These are phyloP conservation scores for Thielaviopsis populi DNA, from an alignment of 2,329 filamentous ascomycete genomes.

Conservation along the genomic window DNA sequence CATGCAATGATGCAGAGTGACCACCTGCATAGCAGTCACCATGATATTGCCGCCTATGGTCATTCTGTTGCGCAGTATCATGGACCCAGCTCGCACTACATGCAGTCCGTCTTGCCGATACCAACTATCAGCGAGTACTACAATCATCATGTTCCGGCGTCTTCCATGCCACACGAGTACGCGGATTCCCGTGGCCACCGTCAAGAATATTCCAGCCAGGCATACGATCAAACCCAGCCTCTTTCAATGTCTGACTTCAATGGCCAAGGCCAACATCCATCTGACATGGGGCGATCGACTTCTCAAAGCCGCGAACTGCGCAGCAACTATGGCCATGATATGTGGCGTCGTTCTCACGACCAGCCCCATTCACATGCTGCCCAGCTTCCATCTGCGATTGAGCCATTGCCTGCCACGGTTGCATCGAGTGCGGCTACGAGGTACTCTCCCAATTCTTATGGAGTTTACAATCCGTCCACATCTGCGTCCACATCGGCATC, in stretches of 20 bases:
- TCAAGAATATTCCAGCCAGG: conserved; percentile 66
- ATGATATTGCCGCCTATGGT: conserved; percentile 80
- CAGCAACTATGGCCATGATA: conserved; percentile 60
- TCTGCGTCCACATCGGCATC: conserved; percentile 33
- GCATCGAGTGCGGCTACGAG: conserved; percentile 31
- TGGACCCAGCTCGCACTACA: conserved; percentile 50
- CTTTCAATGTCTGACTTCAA: conserved; percentile 65
- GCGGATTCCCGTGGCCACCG: conserved; percentile 25
- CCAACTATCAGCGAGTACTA: conserved; percentile 33
- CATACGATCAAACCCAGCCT: conserved; percentile 74
- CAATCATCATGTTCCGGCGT: conserved; percentile 31
- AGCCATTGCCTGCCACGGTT: conserved; percentile 16
- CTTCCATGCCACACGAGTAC: conserved; percentile 44
- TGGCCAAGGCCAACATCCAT: conserved; percentile 72
- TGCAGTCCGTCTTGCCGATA: conserved; percentile 59
- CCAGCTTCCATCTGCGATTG: conserved; percentile 28
- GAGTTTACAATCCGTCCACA: conserved; percentile 24
- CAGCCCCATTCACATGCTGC: conserved; percentile 40
- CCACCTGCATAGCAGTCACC: conserved; percentile 57
- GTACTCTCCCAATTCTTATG: conserved; percentile 37
- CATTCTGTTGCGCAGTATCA: conserved; percentile 50
- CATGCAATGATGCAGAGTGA: conserved; percentile 47
- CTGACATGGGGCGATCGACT: conserved; percentile 77
- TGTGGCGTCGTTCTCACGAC: conserved; percentile 76
- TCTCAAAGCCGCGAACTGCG: conserved; percentile 68